Conservation (phyloP, 2,329 filamentous ascomycete species). For the Sporothrix luriei region DNA sequence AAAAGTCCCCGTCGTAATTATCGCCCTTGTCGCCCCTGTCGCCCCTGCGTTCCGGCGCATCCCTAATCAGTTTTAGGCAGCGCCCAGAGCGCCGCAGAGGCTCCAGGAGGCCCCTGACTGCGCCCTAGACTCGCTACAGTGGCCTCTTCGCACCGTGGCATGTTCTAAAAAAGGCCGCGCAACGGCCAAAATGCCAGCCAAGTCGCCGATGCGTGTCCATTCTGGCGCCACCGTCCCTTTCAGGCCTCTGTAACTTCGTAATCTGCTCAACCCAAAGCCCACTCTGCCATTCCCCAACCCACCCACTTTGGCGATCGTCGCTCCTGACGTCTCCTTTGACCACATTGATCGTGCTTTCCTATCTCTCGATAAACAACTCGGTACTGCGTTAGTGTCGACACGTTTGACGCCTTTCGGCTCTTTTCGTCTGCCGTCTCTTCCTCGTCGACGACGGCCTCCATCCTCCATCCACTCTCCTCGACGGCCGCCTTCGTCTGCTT, state of each 20-base stretch:
- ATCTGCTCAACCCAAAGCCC: slow-evolving; percentile 18
- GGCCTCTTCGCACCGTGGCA: not conserved
- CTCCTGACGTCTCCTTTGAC: not conserved
- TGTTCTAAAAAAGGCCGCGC: slow-evolving; percentile 9
- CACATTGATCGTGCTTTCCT: not conserved
- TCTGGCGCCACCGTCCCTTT: not conserved
- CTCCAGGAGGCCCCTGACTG: not conserved
- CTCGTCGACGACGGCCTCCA: too few relatives aligned
- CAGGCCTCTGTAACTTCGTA: not conserved
- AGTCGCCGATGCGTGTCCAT: not conserved
- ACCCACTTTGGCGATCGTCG: slow-evolving; percentile 18
- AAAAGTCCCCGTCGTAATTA: slow-evolving; percentile 1
- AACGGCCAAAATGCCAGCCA: slow-evolving; percentile 8
- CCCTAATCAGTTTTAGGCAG: slow-evolving; percentile 10
- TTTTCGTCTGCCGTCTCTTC: not conserved
- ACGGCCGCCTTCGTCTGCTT: not conserved
- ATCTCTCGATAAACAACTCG: not conserved
- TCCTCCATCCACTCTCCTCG: not conserved
- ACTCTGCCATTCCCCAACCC: not conserved
- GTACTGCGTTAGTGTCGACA: not conserved
- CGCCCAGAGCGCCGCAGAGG: not conserved
- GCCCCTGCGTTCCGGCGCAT: slow-evolving; percentile 20
- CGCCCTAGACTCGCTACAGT: not conserved
- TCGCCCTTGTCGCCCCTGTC: too few relatives aligned
- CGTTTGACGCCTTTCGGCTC: not conserved